Evolutionary conservation across 345 rosid genomes (phyloP).

Genomic region (Adansonia digitata): DNA sequence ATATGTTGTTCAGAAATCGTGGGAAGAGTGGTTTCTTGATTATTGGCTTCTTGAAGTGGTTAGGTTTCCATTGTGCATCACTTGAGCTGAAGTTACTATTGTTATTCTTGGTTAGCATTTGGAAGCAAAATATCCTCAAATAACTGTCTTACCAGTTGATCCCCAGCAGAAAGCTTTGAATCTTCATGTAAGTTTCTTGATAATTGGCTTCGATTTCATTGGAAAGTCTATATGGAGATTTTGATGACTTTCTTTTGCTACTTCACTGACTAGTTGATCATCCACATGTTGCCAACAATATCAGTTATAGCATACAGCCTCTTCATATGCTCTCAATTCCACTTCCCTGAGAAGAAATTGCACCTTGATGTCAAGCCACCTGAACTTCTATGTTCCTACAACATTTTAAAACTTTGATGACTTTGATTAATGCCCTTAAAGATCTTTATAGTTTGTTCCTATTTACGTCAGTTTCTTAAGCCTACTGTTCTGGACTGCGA

Average conservation of each 20-base stretch:
- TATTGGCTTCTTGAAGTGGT: too few species aligned
- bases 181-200: slow-evolving; percentile 32
- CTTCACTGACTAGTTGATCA: neutral
- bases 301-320: slow-evolving; percentile 56
- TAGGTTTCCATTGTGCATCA: too few species aligned
- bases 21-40: slow-evolving; percentile 96
- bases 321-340: slow-evolving; percentile 35
- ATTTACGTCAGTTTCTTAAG: too few species aligned
- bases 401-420: too few species aligned
- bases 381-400: too few species aligned
- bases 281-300: slow-evolving; percentile 36
- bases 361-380: too few species aligned
- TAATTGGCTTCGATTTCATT: neutral
- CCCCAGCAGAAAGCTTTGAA: slow-evolving; percentile 33
- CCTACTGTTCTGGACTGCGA: too few species aligned
- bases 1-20: slow-evolving; percentile 93
- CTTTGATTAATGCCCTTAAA: too few species aligned
- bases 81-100: neutral
- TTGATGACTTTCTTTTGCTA: neutral
- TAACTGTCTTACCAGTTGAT: slow-evolving; percentile 37
- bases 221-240: neutral
- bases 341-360: too few species aligned
- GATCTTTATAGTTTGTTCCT: too few species aligned
- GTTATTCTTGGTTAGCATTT: neutral
- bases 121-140: slow-evolving; percentile 1